Base-by-base conservation (phyloP, 305 asterid genomes). In the Stenogyne calaminthoides region DNA sequence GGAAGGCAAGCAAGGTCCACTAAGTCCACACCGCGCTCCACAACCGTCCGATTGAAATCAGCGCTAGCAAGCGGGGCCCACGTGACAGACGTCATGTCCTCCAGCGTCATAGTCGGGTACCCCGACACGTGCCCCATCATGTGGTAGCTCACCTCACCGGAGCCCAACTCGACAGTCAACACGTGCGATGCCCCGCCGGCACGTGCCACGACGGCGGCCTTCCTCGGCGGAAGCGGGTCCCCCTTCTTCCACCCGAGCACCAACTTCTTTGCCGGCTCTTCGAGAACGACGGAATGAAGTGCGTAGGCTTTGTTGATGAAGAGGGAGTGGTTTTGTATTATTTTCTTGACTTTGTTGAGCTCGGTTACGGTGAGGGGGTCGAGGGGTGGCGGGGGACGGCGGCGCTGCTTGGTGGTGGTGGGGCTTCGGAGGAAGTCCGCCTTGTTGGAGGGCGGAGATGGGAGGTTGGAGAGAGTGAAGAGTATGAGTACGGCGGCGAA, bases 41-140 rank as follows among this genome's bases (percentile, higher is more conserved):
- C 60, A 67, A 93, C 84, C 81, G 96, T 84, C 78, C 97, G 90
- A 81, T 93, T 93, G 66, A 93, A 93, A 37, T 86, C 91, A 1
- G 85, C 80, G 78, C 82, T 87, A 0, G 85, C 84, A 22, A 93
- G 81, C 7, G 98, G 96, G 46, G 96, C 98, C 95, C 81, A 74
- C 27, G 85, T 83, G 0, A 84, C 89, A 0, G 96, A 79, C 6
- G 77, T 77, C 97, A 93, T 89, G 29, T 93, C 98, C 85, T 93
- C 97, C 16, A 93, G 70, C n/a, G 98, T 91, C 96, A 93, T 76
- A 8, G 82, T 81, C 81, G 98, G 98, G 64, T 87, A 93, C 3
- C 98, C 98, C 55, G 92, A 79, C 12, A 52, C 12, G 16, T 19
- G 73, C 15, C 86, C 83, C 79, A 67, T 71, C 20, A 88, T 86